Percentiles rank a stretch among this genome's conserved stretches.
phyloP scores from a whole-genome alignment of 169 alveolate genomes.

The Neospora caninum region DNA sequence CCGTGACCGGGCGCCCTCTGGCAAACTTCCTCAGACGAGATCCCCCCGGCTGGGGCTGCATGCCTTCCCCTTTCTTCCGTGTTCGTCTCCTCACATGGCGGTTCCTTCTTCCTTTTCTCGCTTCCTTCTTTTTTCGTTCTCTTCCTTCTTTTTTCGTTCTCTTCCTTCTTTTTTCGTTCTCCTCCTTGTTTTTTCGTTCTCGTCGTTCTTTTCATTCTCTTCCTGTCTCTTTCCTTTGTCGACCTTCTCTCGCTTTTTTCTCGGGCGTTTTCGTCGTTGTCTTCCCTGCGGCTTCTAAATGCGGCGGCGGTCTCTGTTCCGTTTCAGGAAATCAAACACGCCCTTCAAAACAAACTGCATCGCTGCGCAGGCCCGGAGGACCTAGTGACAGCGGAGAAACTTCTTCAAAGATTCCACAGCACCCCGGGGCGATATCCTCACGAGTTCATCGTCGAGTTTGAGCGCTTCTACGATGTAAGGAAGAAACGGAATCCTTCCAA shows the following conservation, averaged over 20 bases:
- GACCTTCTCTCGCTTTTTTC: neutral
- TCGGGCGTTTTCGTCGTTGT: neutral
- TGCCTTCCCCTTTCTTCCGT: no score
- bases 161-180: neutral
- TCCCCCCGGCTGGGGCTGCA: no score
- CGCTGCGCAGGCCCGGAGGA: constrained; percentile 76
- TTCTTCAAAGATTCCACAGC: constrained; percentile 49
- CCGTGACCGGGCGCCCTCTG: no score
- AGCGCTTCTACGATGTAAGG: constrained; percentile 30
- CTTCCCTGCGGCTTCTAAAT: neutral
- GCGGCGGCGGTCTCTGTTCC: neutral
- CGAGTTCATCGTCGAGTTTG: constrained; percentile 51
- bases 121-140: neutral
- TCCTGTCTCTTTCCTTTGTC: neutral
- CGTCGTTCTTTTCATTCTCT: no score
- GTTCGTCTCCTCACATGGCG: no score
- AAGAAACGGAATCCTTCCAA: neutral
- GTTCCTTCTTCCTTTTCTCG: neutral
- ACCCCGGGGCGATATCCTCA: constrained; percentile 4
- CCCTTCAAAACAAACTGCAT: constrained; percentile 74
- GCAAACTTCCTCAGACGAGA: no score
- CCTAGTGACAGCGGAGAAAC: constrained; percentile 35
- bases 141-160: neutral
- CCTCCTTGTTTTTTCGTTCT: neutral
- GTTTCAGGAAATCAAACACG: constrained; percentile 52